These are phyloP conservation scores for Rhizoclosmatium globosum DNA, from an alignment of 192 early-diverging fungal species.

Conservation along the genomic window DNA sequence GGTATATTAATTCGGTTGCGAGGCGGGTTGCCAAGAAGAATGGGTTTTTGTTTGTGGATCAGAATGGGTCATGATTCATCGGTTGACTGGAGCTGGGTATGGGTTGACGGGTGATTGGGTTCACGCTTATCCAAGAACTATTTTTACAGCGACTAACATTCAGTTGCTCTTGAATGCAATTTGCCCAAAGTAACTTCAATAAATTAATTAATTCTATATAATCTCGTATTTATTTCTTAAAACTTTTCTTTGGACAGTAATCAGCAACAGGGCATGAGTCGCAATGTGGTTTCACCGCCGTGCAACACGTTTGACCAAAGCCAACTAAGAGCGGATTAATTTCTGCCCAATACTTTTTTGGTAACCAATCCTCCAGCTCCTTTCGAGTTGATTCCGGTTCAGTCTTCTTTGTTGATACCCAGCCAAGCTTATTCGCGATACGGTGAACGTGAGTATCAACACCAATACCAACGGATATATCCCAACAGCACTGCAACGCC, in stretches of 20 bases:
- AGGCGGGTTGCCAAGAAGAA: background rate
- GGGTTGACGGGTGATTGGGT: too few species aligned
- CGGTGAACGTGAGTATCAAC: slow-evolving; percentile 97
- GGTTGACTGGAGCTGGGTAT: too few species aligned
- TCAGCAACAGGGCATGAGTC: slow-evolving; percentile 79
- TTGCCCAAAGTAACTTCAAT: too few species aligned
- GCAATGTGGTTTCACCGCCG: slow-evolving; percentile 79
- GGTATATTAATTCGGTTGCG: too few species aligned
- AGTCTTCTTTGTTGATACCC: slow-evolving; percentile 77
- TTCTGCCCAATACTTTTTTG: slow-evolving; percentile 81
- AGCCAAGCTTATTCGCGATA: slow-evolving; percentile 87
- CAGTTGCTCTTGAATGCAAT: too few species aligned
- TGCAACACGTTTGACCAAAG: slow-evolving; percentile 87
- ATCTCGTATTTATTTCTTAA: slow-evolving; percentile 6
- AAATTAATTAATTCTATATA: too few species aligned
- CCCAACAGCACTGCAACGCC: slow-evolving; percentile 86
- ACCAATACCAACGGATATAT: slow-evolving; percentile 84
- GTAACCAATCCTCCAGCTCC: slow-evolving; percentile 83
- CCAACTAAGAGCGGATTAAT: slow-evolving; percentile 93
- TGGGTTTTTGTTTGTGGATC: too few species aligned
- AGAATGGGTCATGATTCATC: too few species aligned
- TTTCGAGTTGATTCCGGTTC: slow-evolving; percentile 84
- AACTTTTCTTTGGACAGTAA: slow-evolving; percentile 57
- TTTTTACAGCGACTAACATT: too few species aligned
- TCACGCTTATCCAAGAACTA: too few species aligned